Conservation (phyloP, 805 yeast species). For the Suhomyces faveliae region DNA sequence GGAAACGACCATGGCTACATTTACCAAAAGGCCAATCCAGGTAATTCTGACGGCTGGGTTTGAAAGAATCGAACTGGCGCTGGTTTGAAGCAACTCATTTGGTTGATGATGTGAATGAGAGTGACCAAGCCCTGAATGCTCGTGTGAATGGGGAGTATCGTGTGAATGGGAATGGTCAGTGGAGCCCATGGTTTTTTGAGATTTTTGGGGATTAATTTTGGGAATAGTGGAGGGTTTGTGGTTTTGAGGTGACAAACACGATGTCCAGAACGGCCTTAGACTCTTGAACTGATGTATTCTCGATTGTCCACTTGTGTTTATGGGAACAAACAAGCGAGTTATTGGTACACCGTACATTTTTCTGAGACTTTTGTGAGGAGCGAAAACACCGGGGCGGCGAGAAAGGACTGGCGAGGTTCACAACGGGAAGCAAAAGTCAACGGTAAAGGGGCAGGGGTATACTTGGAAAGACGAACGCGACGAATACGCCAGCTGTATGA, state of each 20-base stretch:
- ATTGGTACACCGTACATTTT: not conserved
- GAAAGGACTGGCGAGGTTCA: not conserved
- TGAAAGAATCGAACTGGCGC: conserved; percentile 24
- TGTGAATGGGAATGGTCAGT: not conserved
- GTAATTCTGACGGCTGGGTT: conserved; percentile 93
- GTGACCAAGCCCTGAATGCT: conserved; percentile 16
- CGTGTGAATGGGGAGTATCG: conserved; percentile 10
- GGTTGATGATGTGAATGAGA: conserved; percentile 48
- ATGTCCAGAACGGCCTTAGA: conserved; percentile 1
- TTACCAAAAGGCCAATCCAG: conserved; percentile 83
- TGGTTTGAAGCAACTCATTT: conserved; percentile 37
- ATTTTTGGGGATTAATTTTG: not conserved
- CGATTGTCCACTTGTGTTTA: not conserved
- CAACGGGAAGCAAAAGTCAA: not conserved
- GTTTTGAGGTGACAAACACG: not conserved
- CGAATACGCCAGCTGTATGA: not conserved
- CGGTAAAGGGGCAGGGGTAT: not conserved
- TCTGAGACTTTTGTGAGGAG: not conserved
- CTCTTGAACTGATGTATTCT: not conserved
- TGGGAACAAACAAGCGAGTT: not conserved
- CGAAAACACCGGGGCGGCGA: not conserved
- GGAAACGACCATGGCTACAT: conserved; percentile 80
- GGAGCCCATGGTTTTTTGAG: no score
- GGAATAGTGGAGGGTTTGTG: not conserved
- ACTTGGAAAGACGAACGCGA: not conserved